Evolutionary conservation across 805 yeast genomes (phyloP), one percentile per base, ranked within the genome.

Genomic region (Groenewaldozyma tartarivorans): DNA sequence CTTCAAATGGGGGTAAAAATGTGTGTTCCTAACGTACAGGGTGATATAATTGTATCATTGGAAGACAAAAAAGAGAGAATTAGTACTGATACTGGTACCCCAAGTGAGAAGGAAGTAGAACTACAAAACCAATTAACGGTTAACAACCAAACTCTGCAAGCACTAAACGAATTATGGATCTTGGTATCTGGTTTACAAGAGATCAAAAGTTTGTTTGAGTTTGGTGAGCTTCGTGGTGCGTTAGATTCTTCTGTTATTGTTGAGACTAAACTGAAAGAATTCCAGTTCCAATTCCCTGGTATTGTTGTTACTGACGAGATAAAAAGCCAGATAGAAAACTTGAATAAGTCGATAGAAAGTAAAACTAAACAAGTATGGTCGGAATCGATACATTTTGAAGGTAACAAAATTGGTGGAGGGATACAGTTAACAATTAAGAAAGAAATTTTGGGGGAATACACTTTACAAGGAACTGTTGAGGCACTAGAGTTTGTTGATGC

Each of bases 171-270:
- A 17, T 38, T 51, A 5, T 51, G 54, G 54, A 41, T 48, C 13
- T 35, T 51, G 13, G 38, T 46, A 24, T 34, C 48, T 4, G 53
- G 51, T 11, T 26, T 51, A 22, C 44, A 48, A 29, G 54, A 51
- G 33, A 42, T 42, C 5, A 46, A 49, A 9, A 45, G 39, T 15
- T 41, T 49, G 4, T 9, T 27, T 16, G 48, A 46, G 15, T 16
- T 51, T 11, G 52, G 48, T 4, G 54, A 51, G 20, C 35, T 46
- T 5, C 33, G 43, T 4, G 41, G 38, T 22, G 46, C 51, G 4
- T 13, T 47, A 30, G 33, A 49, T 5, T 48, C 50, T 1, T 26
- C 48, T 3, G 46, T 41, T 4, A 39, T 32, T 17, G 34, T 48
- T 7, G 21, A 37, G 13, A 21, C 42, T 3, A 44, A 40, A 34